These are phyloP conservation scores for Cutaneotrichosporon dermatis DNA, from an alignment of 1,284 basidiomycete genomes.

Conservation along the genomic window DNA sequence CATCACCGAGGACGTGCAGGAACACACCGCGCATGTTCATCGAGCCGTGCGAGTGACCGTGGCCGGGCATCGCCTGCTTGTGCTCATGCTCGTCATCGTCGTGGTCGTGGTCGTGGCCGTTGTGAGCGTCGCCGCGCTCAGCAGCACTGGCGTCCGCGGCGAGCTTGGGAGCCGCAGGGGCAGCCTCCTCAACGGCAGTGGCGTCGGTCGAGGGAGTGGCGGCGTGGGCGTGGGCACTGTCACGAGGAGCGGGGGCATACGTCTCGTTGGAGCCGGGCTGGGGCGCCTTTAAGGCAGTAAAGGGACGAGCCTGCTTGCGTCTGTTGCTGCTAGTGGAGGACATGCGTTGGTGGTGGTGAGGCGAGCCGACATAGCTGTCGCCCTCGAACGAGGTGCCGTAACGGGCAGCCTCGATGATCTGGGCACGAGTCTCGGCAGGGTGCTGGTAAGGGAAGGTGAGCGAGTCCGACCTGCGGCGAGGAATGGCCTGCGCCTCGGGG, in stretches of 20 bases:
- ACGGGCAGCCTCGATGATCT: constrained; percentile 76
- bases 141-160: constrained; percentile 10
- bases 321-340: constrained; percentile 17
- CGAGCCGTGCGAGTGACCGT: constrained; percentile 57
- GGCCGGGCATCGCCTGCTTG: constrained; percentile 20
- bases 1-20: constrained; percentile 93
- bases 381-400: constrained; percentile 30
- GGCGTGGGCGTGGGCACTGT: constrained; percentile 3
- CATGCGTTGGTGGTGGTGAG: constrained; percentile 21
- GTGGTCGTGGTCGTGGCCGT: constrained; percentile 21
- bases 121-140: constrained; percentile 19
- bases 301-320: background rate
- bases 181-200: constrained; percentile 12
- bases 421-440: constrained; percentile 81
- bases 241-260: constrained; percentile 16
- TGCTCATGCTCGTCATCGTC: constrained; percentile 3
- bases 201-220: constrained; percentile 21
- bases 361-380: constrained; percentile 25
- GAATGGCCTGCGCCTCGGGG: constrained; percentile 18
- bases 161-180: background rate
- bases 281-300: constrained; percentile 17
- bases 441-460: constrained; percentile 53
- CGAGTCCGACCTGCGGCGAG: constrained; percentile 38
- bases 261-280: constrained; percentile 32
- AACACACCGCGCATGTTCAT: constrained; percentile 99